Evolutionary conservation across 768 basidiomycete species (phyloP).

Genomic region (Harrya chromipes): DNA sequence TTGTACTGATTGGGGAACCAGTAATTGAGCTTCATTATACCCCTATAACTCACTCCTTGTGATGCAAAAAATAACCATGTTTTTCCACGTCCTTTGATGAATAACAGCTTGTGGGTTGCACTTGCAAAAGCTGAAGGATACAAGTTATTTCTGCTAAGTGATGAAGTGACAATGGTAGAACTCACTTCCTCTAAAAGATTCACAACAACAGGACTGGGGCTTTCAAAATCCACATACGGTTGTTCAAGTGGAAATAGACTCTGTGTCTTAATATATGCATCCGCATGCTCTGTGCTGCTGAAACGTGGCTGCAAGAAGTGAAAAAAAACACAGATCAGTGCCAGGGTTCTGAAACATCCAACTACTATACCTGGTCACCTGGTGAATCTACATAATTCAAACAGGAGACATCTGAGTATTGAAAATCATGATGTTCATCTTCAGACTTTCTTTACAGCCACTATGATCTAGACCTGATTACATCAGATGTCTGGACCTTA

Average conservation of each 20-base stretch:
- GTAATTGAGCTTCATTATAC: background rate
- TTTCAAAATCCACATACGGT: slow-evolving; percentile 24
- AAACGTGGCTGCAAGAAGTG: slow-evolving; percentile 31
- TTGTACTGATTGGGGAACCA: slow-evolving; percentile 11
- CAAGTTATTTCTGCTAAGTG: background rate
- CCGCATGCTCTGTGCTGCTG: slow-evolving; percentile 18
- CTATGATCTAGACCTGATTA: too few relatives aligned
- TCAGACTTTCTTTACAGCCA: too few relatives aligned
- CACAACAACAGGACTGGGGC: slow-evolving; percentile 20
- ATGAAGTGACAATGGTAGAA: background rate
- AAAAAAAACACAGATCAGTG: background rate
- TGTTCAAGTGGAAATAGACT: background rate
- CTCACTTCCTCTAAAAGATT: slow-evolving; percentile 33
- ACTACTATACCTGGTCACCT: slow-evolving; percentile 21
- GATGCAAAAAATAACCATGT: slow-evolving; percentile 23
- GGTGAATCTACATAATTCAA: slow-evolving; percentile 35
- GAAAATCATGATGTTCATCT: too few relatives aligned
- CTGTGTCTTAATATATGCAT: slow-evolving; percentile 20
- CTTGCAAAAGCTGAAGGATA: slow-evolving; percentile 17
- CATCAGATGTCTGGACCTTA: too few relatives aligned
- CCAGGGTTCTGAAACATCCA: background rate
- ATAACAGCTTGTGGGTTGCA: slow-evolving; percentile 14
- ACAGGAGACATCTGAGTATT: slow-evolving; percentile 41
- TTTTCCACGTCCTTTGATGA: slow-evolving; percentile 18
- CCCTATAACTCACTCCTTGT: slow-evolving; percentile 18